Evolutionary conservation across 148 eudicot genomes (phyloP), one percentile per base, ranked within the genome.

Genomic region (Drosera capensis): DNA sequence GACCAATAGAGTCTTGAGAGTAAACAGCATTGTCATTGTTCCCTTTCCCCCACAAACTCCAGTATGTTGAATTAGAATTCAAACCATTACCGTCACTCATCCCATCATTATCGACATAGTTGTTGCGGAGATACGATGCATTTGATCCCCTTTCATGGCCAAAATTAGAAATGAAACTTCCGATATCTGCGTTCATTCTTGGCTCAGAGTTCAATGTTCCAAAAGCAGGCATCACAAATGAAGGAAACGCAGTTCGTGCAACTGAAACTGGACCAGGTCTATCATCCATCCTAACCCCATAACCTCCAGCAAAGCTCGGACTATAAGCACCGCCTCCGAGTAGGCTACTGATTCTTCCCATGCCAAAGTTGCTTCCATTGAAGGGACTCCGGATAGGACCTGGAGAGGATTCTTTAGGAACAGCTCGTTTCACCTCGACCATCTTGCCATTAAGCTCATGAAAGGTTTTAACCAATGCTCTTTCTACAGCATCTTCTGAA

Each of bases 31-130:
- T 71, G 54, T 52, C 55, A 13, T 49, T 63, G 66, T 59, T 66
- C 35, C 74, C 92, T 55, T 67, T 75, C 3, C 81, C 81, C 97
- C 94, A 83, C 65, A 73, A 39, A 62, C 73, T 75, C 61, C 81
- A 67, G 34, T 46, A 54, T 23, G 65, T 45, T 19, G 81, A 59
- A 58, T 56, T 71, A 38, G 67, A 47, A 47, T 58, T 41, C 46
- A 94, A 72, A 48, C 67, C 70, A 54, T 21, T 58, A 45, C 73
- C 78, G 35, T 75, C 63, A 49, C 52, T 60, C 24, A 62, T 62
- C 40, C 69, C 68, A 61, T 73, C 82, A 62, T 64, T 65, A 23
- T 70, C 79, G 30, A 64, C 36, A 17, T 71, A 75, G 54, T 58
- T 66, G 40, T 65, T 64, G 57, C 45, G 59, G 18, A 52, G 11